Conservation (phyloP, 1,284 basidiomycete genomes). For the Austropuccinia psidii region DNA sequence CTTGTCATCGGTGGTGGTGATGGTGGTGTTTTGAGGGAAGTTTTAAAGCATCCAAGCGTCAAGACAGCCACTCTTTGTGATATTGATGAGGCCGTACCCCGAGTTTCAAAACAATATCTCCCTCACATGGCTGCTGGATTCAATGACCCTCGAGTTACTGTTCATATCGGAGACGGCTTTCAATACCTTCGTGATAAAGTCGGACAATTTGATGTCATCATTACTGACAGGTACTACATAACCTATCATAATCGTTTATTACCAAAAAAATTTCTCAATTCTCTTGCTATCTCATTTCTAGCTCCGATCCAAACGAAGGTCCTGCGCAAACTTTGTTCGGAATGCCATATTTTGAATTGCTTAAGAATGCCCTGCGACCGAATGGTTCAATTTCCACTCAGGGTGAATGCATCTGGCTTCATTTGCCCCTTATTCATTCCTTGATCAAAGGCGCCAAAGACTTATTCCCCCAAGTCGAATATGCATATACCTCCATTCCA, state of each 20-base stretch:
- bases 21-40: slow-evolving; percentile 93
- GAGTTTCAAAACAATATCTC: slow-evolving; percentile 86
- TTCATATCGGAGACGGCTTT: slow-evolving; percentile 93
- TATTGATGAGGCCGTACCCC: slow-evolving; percentile 97
- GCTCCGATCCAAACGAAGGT: slow-evolving; percentile 81
- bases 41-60: slow-evolving; percentile 86
- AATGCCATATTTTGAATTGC: slow-evolving; percentile 92
- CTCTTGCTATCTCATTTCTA: neutral
- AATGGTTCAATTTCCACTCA: slow-evolving; percentile 95
- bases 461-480: slow-evolving; percentile 79
- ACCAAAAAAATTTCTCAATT: neutral
- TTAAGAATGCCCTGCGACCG: slow-evolving; percentile 77
- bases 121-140: slow-evolving; percentile 89
- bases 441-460: slow-evolving; percentile 65
- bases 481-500: slow-evolving; percentile 93
- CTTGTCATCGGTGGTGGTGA: slow-evolving; percentile 88
- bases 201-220: slow-evolving; percentile 90
- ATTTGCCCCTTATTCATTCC: slow-evolving; percentile 76
- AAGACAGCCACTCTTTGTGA: slow-evolving; percentile 92
- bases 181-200: slow-evolving; percentile 87
- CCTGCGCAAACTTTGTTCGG: slow-evolving; percentile 92
- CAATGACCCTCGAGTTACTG: slow-evolving; percentile 71
- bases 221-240: slow-evolving; percentile 52
- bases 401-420: slow-evolving; percentile 92
- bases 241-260: neutral